Evolutionary conservation across 768 basidiomycete genomes (phyloP).

Genomic region (Russula olivacea): DNA sequence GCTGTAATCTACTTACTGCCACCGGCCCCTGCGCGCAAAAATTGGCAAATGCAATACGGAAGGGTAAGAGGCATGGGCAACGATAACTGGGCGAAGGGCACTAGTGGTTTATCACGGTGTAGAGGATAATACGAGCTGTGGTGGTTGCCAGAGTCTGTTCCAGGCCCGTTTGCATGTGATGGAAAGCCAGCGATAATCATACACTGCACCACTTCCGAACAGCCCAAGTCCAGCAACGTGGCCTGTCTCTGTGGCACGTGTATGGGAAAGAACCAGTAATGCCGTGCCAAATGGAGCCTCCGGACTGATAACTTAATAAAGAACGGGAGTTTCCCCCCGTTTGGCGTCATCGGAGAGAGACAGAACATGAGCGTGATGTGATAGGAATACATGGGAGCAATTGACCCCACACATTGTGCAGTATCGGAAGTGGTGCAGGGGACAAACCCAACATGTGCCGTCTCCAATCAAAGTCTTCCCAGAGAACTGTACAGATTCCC

Average conservation of each 20-base stretch:
- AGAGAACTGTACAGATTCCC: background rate
- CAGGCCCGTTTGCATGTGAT: background rate
- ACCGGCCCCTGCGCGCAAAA: background rate
- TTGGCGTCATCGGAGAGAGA: background rate
- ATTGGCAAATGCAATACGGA: background rate
- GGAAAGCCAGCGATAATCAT: slow-evolving; percentile 10
- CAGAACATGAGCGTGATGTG: background rate
- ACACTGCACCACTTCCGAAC: background rate
- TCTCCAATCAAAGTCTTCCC: background rate
- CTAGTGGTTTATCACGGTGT: background rate
- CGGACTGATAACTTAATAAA: background rate
- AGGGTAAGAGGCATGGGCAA: too few species aligned
- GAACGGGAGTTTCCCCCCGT: background rate
- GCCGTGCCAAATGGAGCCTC: slow-evolving; percentile 5
- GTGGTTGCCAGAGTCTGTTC: background rate
- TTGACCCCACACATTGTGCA: background rate
- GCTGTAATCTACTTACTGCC: background rate
- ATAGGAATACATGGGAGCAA: background rate
- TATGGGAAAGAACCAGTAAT: background rate
- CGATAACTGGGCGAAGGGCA: background rate
- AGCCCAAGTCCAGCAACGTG: slow-evolving; percentile 1
- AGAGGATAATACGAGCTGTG: background rate
- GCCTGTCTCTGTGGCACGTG: background rate
- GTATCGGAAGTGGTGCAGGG: background rate
- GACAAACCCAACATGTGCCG: background rate